These are phyloP conservation scores for Podospora conica DNA, from an alignment of 495 filamentous ascomycete genomes.

Conservation along the genomic window DNA sequence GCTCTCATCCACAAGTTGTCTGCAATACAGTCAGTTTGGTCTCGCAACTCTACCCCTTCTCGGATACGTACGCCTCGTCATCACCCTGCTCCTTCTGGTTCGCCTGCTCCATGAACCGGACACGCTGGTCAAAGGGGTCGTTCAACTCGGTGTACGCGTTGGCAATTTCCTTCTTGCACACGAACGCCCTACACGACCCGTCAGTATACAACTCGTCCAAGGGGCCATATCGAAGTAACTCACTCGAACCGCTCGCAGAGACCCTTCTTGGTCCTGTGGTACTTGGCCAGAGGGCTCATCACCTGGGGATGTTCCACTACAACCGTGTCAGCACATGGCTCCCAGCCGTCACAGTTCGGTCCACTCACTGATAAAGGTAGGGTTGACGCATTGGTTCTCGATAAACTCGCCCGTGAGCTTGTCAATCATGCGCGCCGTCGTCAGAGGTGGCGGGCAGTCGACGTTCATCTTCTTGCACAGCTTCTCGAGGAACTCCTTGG, in stretches of 20 bases:
- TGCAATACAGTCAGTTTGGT: conserved; percentile 8
- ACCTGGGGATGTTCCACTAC: conserved; percentile 69
- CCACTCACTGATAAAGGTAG: conserved; percentile 81
- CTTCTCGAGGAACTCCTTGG: conserved; percentile 75
- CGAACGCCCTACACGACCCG: conserved; percentile 56
- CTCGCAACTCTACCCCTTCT: background rate
- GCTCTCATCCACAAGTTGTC: conserved; percentile 86
- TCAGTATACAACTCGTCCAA: conserved; percentile 5
- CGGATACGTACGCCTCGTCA: conserved; percentile 61
- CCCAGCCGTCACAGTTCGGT: background rate
- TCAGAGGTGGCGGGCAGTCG: conserved; percentile 82
- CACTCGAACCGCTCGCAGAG: conserved; percentile 90
- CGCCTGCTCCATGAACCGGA: conserved; percentile 95
- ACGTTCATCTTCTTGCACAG: conserved; percentile 84
- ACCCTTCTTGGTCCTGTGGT: conserved; percentile 72
- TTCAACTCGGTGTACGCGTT: conserved; percentile 99
- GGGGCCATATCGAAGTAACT: background rate
- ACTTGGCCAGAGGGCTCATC: conserved; percentile 98
- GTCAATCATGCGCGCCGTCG: conserved; percentile 96
- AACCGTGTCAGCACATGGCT: background rate
- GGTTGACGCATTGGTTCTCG: conserved; percentile 88
- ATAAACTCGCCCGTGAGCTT: conserved; percentile 95
- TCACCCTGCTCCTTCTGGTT: conserved; percentile 94
- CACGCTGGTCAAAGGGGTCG: conserved; percentile 88
- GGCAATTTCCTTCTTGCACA: conserved; percentile 91